Conservation (phyloP, 2,329 filamentous ascomycete species). For the Penicillium palitans region DNA sequence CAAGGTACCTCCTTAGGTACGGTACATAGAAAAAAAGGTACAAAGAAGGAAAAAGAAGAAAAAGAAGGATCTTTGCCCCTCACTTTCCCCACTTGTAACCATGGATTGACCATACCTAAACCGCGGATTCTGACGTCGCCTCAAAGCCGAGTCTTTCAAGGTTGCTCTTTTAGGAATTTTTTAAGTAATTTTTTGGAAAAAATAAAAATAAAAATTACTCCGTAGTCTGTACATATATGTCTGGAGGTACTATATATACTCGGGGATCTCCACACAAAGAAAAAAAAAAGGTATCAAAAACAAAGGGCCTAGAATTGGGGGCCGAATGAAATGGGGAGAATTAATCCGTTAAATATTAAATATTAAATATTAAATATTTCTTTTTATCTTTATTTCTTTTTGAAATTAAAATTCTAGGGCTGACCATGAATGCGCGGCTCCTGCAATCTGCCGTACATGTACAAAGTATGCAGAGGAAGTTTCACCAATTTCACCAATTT, state of each 20-base stretch:
- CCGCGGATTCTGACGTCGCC: conserved; percentile 10
- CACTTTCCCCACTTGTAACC: not conserved
- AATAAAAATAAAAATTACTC: not conserved
- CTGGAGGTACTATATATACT: not conserved
- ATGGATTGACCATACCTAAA: not conserved
- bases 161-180: not conserved
- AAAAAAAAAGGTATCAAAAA: not conserved
- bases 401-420: not conserved
- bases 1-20: too few species aligned
- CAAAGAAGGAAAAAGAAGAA: not conserved
- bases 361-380: too few species aligned
- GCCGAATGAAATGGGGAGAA: not conserved
- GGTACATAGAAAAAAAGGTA: not conserved
- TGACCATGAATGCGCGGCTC: conserved; percentile 1
- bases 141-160: conserved; percentile 5
- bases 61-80: conserved; percentile 7
- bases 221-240: not conserved
- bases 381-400: too few species aligned
- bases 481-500: not conserved
- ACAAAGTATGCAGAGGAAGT: not conserved
- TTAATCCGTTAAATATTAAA: not conserved
- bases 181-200: not conserved
- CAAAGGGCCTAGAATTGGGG: not conserved
- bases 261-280: not conserved
- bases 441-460: conserved; percentile 1